Percentiles rank a stretch among this genome's conserved stretches.
These are phyloP conservation scores for Celoporthe dispersa DNA, from an alignment of 2,329 filamentous ascomycete genomes.

Conservation along the genomic window DNA sequence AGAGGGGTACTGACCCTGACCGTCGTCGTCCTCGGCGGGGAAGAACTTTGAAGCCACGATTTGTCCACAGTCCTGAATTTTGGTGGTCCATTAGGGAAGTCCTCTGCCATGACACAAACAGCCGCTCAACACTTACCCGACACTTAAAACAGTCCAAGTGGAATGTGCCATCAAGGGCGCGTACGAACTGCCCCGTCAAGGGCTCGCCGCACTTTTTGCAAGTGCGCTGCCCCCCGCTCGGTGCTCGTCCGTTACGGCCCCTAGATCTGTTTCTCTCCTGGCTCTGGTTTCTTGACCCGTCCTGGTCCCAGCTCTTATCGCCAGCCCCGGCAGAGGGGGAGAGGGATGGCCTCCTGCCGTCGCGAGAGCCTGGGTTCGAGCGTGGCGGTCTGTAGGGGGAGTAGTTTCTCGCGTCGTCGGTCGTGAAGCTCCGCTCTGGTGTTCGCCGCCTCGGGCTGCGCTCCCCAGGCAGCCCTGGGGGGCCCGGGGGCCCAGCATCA, in stretches of 20 bases:
- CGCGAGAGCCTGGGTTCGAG: slow-evolving; percentile 33
- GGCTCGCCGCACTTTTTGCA: slow-evolving; percentile 89
- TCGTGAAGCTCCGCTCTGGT: slow-evolving; percentile 31
- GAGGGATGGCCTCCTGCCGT: slow-evolving; percentile 29
- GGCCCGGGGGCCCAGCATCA: slow-evolving; percentile 46
- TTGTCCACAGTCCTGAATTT: slow-evolving; percentile 83
- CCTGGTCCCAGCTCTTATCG: slow-evolving; percentile 31
- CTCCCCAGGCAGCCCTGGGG: slow-evolving; percentile 45
- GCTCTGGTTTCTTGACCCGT: slow-evolving; percentile 50
- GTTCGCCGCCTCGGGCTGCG: slow-evolving; percentile 38
- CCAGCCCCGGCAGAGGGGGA: slow-evolving; percentile 26
- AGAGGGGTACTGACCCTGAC: slow-evolving; percentile 86
- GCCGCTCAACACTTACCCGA: slow-evolving; percentile 64
- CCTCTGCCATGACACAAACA: slow-evolving; percentile 1
- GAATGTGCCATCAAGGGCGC: slow-evolving; percentile 90
- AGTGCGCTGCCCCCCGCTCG: slow-evolving; percentile 64
- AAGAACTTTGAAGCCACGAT: slow-evolving; percentile 99
- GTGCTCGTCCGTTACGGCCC: slow-evolving; percentile 56
- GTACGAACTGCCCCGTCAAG: slow-evolving; percentile 93
- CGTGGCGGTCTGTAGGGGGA: slow-evolving; percentile 36
- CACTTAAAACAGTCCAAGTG: slow-evolving; percentile 99
- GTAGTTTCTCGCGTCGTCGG: slow-evolving; percentile 32
- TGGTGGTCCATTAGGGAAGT: slow-evolving; percentile 32
- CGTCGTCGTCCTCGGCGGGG: slow-evolving; percentile 88
- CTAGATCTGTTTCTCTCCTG: slow-evolving; percentile 62